These are phyloP conservation scores for Tylopilus sp. DNA, from an alignment of 1,284 basidiomycete genomes.

Conservation along the genomic window DNA sequence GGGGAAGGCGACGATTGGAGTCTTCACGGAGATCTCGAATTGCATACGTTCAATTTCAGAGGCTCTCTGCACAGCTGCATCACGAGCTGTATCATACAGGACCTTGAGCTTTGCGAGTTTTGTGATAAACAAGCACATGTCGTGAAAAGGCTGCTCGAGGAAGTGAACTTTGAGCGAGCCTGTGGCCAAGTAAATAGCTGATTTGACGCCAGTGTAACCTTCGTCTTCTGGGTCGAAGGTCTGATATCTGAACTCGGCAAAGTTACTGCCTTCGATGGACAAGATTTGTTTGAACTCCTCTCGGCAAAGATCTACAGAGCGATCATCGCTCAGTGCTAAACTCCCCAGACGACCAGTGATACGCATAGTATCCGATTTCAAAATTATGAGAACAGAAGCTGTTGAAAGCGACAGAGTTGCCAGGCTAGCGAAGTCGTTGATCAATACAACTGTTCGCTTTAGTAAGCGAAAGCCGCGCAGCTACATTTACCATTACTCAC, in stretches of 20 bases:
- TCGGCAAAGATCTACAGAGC: constrained; percentile 47
- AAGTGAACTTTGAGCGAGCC: constrained; percentile 91
- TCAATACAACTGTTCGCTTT: constrained; percentile 62
- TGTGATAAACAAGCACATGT: constrained; percentile 79
- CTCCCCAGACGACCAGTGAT: constrained; percentile 85
- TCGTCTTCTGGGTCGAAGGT: constrained; percentile 77
- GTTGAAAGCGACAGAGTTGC: constrained; percentile 90
- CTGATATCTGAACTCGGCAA: constrained; percentile 94
- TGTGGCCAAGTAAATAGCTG: constrained; percentile 78
- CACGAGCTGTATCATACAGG: constrained; percentile 91
- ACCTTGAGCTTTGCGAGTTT: constrained; percentile 91
- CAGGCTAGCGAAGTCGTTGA: constrained; percentile 69
- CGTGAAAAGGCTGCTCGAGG: constrained; percentile 81
- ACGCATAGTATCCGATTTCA: constrained; percentile 73
- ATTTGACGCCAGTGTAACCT: constrained; percentile 80
- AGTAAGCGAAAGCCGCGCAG: constrained; percentile 9
- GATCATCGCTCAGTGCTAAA: constrained; percentile 81
- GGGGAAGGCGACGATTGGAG: constrained; percentile 91
- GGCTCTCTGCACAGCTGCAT: constrained; percentile 88
- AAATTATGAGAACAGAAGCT: constrained; percentile 79
- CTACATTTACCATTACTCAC: constrained; percentile 36
- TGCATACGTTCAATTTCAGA: constrained; percentile 87
- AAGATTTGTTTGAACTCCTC: constrained; percentile 83
- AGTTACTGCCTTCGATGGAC: constrained; percentile 92
- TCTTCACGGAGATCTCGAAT: constrained; percentile 86